Base-by-base conservation (phyloP, 1,139 yeast genomes). In the Schizosaccharomyces versatilis region DNA sequence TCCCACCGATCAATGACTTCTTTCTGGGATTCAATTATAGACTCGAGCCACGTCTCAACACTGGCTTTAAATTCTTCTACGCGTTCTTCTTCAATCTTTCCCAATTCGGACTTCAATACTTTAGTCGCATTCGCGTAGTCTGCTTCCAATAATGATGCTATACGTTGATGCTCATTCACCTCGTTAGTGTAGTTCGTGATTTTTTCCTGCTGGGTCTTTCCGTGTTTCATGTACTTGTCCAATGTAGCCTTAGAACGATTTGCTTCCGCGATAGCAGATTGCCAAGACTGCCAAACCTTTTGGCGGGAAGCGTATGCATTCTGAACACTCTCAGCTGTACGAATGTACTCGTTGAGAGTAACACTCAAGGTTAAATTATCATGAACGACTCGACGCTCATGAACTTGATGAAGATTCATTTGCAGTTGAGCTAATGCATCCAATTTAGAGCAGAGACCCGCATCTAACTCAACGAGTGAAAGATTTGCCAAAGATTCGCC, bases 21-120 rank as follows among this genome's bases (percentile, higher is more conserved):
- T 69, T 90, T 93, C 66, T 90, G 98, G 15, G 90, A 76, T 68
- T 90, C 98, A 54, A 88, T 84, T 32, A 94, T 79, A 57, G 93
- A 79, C 67, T 93, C 98, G 64, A 94, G 75, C 62, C 80, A 88
- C 24, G 88, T 80, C 68, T 90, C 99, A 57, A 90, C 85, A 59
- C 88, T 77, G 63, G 84, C 84, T 63, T 95, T 76, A 67, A 93
- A 86, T 63, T 90, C 98, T 53, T 77, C 79, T 53, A 86, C 76
- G 63, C 81, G 84, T 56, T 81, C 93, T 52, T 72, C 71, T 64
- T 85, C 95, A 65, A 88, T 84, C 44, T 71, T 64, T 24, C 74
- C 76, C 53, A 90, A 69, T 63, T 90, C 96, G 47, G 67, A 66
- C 63, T 78, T 81, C 54, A 90, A 83, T 10, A 76, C 77, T 36